These are phyloP conservation scores for Arachis stenosperma DNA, from an alignment of 306 rosid species.

Conservation along the genomic window DNA sequence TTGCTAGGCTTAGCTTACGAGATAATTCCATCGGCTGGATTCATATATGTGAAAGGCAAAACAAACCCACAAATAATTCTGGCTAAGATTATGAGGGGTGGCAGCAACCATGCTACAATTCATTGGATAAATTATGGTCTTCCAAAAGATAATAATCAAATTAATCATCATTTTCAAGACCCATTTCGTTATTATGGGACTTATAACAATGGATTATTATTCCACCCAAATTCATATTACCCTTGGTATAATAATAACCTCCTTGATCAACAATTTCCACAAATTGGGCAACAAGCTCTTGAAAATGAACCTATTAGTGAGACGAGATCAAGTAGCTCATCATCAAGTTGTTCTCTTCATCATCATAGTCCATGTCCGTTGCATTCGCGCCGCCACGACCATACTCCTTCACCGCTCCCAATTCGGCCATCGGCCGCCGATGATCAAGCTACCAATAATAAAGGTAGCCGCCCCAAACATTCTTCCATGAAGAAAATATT, in stretches of 20 bases:
- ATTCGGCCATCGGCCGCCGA: neutral
- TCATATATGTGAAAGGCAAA: slow-evolving; percentile 30
- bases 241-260: neutral
- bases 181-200: neutral
- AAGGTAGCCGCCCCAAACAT: no score
- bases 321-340: neutral
- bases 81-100: slow-evolving; percentile 19
- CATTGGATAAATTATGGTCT: slow-evolving; percentile 20
- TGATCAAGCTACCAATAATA: neutral
- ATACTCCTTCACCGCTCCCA: neutral
- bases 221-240: neutral
- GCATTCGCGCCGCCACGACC: neutral
- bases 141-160: neutral
- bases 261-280: neutral
- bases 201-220: neutral
- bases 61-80: slow-evolving; percentile 11
- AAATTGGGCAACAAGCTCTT: neutral
- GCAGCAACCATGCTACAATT: slow-evolving; percentile 35
- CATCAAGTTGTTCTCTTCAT: neutral
- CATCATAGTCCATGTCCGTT: neutral
- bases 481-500: neutral
- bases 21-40: slow-evolving; percentile 6
- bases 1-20: slow-evolving; percentile 10
- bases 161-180: neutral
- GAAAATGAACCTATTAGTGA: neutral